Evolutionary conservation across 345 rosid species (phyloP), one percentile per base, ranked within the genome.

Genomic region (Camelina sativa): DNA sequence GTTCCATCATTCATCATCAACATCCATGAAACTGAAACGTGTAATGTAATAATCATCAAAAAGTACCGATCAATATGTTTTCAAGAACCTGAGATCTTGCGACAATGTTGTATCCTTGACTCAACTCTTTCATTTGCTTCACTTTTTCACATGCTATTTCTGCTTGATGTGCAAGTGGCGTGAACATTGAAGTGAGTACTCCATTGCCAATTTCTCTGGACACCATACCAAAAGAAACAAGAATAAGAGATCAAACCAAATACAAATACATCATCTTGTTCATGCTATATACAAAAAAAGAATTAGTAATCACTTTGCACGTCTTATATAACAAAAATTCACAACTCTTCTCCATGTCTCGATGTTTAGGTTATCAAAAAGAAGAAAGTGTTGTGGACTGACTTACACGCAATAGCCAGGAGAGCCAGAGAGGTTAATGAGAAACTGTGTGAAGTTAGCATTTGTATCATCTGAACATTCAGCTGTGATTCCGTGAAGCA

Each of bases 161-260:
- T 67, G 86, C 92, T 88, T 94, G 95, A 58, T 84, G 72, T 23
- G 74, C 81, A 20, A 94, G 91, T 78, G 97, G 87, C 92, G 83
- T 85, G 78, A 89, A 87, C 97, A 93, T 91, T 8, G 98, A 94
- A 81, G 88, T 95, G 71, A 87, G 76, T 37, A 73, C 32, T 69
- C 97, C 98, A 82, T 72, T 72, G 68, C 98, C 98, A 79, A 91
- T 58, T 89, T 94, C 98, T 76, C 98, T 91, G 84, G 7, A 77
- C 67, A 20, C 46, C 4, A n/a, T 30, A 67, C 38, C n/a, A 12
- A 13, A 2, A 15, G 15, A 46, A 44, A 37, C 0, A 8, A 37
- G 8, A 4, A 15, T 15, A 2, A 15, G 0, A 64, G 16, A 50
- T 46, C 43, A 69, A 69, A 69, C 58, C 56, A 59, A 52, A 52